Conservation (phyloP, 73 alveolate genomes). For the Paramecium sexaurelia region DNA sequence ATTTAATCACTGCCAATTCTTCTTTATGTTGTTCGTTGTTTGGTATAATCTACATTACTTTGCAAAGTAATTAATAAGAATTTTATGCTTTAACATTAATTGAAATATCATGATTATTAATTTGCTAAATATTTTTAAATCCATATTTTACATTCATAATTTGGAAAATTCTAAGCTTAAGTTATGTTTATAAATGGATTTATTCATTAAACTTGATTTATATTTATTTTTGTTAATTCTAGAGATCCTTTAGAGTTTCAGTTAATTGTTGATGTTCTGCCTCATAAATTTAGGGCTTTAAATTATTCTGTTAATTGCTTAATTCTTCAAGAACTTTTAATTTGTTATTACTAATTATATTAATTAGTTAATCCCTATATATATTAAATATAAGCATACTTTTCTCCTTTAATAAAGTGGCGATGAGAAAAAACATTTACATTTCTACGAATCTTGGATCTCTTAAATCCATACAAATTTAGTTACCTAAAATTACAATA, state of each 20-base stretch:
- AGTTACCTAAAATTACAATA: too few relatives aligned
- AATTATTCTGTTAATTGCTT: neutral
- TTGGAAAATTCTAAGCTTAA: neutral
- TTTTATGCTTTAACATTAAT: conserved; percentile 2
- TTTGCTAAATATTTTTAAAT: neutral
- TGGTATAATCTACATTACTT: neutral
- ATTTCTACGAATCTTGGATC: neutral
- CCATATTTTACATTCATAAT: neutral
- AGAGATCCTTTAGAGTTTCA: neutral
- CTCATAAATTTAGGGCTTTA: neutral
- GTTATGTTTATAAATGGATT: neutral
- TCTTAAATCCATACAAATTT: conserved; percentile 47
- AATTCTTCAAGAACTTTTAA: neutral
- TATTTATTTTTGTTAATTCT: neutral
- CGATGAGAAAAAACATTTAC: too few relatives aligned
- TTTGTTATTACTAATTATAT: neutral
- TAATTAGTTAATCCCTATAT: neutral
- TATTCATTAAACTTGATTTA: neutral
- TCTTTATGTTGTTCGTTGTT: neutral
- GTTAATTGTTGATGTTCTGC: neutral
- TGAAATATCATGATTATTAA: neutral
- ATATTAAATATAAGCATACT: neutral
- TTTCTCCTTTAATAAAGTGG: neutral
- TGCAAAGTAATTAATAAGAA: neutral
- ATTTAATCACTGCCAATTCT: neutral